phyloP scores from a whole-genome alignment of 768 basidiomycete species.

The Termitomyces sp. region DNA sequence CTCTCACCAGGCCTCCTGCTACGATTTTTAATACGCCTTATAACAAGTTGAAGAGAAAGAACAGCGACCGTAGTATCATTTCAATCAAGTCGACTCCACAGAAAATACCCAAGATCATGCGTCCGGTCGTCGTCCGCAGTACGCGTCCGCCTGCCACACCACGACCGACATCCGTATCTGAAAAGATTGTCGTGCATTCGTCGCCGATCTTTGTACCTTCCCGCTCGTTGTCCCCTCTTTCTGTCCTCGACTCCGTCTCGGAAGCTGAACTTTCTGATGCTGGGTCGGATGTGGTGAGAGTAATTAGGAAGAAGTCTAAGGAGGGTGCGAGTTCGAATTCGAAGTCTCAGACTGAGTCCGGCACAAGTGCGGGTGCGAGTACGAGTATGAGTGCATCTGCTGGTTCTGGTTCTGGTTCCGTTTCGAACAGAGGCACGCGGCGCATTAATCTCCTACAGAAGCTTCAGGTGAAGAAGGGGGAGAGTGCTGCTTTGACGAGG shows the following conservation, averaged over 20 bases:
- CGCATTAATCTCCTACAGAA: constrained; percentile 13
- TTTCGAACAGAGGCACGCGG: background rate
- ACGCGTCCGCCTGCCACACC: no score
- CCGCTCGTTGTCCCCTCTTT: constrained; percentile 15
- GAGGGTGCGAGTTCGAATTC: background rate
- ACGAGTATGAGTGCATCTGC: background rate
- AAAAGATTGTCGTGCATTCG: background rate
- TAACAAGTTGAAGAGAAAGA: background rate
- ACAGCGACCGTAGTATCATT: background rate
- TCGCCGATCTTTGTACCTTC: constrained; percentile 18
- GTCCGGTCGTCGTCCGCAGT: background rate
- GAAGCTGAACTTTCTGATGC: constrained; percentile 4
- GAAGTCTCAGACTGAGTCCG: background rate
- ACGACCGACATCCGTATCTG: background rate
- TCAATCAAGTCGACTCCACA: background rate
- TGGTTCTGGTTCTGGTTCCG: background rate
- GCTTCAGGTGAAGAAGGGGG: constrained; percentile 8
- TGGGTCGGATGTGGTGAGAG: background rate
- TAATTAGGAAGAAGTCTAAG: constrained; percentile 14
- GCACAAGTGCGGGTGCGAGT: background rate
- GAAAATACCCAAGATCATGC: background rate
- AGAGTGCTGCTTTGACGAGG: constrained; percentile 28
- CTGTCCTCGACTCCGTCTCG: constrained; percentile 2
- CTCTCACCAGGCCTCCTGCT: background rate
- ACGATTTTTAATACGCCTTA: constrained; percentile 1